These are phyloP conservation scores for Aspergillus bombycis DNA, from an alignment of 2,329 filamentous ascomycete genomes.

Conservation along the genomic window DNA sequence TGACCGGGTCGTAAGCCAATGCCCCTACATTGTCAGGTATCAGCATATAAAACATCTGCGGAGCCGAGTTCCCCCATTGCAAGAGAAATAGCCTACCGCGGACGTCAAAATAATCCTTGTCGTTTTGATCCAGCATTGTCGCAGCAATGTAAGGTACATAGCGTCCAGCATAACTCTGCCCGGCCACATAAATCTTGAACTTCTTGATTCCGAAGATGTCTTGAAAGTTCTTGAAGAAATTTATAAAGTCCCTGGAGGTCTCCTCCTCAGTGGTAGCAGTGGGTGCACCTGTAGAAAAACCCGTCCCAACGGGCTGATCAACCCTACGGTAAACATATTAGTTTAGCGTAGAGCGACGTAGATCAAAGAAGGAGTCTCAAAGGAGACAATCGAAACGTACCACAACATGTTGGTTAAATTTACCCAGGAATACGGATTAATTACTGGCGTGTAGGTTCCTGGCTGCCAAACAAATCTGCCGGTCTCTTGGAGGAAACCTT, in stretches of 20 bases:
- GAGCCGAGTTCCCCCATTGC: neutral
- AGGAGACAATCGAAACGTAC: constrained; percentile 42
- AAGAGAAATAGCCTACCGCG: constrained; percentile 49
- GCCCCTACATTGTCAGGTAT: constrained; percentile 38
- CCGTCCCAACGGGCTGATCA: constrained; percentile 58
- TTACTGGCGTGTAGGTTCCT: constrained; percentile 67
- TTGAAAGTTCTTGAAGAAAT: constrained; percentile 80
- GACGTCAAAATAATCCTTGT: constrained; percentile 70
- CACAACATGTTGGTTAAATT: constrained; percentile 77
- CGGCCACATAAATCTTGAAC: constrained; percentile 73
- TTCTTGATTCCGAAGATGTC: constrained; percentile 69
- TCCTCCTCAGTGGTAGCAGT: constrained; percentile 70
- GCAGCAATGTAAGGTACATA: constrained; percentile 75
- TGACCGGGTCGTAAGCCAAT: constrained; percentile 72
- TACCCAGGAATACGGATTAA: constrained; percentile 74
- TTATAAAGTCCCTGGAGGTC: constrained; percentile 70
- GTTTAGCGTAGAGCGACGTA: neutral
- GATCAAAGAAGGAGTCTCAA: neutral
- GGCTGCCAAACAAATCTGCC: constrained; percentile 73
- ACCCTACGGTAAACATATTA: constrained; percentile 23
- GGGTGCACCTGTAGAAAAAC: constrained; percentile 68
- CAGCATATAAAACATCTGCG: constrained; percentile 9
- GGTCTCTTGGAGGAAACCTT: constrained; percentile 75
- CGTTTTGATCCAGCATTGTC: constrained; percentile 70
- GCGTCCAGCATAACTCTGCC: constrained; percentile 72